Conservation (phyloP, 2,329 filamentous ascomycete species). For the Scedosporium minutisporum region DNA sequence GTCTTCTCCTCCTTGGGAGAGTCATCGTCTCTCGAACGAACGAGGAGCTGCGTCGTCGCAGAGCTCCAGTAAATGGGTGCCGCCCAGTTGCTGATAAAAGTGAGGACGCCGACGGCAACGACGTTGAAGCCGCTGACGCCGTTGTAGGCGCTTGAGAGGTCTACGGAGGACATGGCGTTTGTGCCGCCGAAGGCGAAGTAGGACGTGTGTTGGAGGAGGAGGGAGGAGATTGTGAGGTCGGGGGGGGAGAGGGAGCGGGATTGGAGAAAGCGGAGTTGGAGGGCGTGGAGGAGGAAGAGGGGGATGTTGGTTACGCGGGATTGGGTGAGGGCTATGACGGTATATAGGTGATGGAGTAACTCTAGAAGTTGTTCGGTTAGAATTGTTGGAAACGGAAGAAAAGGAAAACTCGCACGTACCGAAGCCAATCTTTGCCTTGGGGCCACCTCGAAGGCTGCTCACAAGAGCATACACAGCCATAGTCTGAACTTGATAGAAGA, state of each 20-base stretch:
- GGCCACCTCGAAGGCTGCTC: constrained; percentile 22
- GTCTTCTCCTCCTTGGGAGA: constrained; percentile 16
- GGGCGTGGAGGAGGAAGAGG: constrained; percentile 65
- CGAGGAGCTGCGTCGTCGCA: constrained; percentile 50
- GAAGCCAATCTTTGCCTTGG: neutral
- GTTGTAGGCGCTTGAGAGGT: constrained; percentile 92
- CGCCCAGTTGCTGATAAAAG: constrained; percentile 86
- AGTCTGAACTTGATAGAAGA: constrained; percentile 38
- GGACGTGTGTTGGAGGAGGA: constrained; percentile 69
- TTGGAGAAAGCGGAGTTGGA: constrained; percentile 42
- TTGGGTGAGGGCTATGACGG: constrained; percentile 77
- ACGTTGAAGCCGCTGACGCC: constrained; percentile 76
- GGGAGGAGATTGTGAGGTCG: constrained; percentile 58
- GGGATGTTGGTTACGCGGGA: constrained; percentile 79
- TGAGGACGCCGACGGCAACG: constrained; percentile 68
- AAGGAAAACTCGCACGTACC: neutral
- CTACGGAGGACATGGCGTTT: constrained; percentile 92
- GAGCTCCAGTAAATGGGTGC: constrained; percentile 81
- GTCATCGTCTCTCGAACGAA: constrained; percentile 22
- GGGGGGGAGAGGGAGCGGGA: constrained; percentile 36
- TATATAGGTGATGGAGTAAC: constrained; percentile 61
- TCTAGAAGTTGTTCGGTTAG: constrained; percentile 14
- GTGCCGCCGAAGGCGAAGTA: constrained; percentile 90
- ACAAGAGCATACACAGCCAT: constrained; percentile 28
- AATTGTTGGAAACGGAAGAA: constrained; percentile 10